phyloP scores from a whole-genome alignment of 1,284 basidiomycete species.

The Caloboletus firmus region DNA sequence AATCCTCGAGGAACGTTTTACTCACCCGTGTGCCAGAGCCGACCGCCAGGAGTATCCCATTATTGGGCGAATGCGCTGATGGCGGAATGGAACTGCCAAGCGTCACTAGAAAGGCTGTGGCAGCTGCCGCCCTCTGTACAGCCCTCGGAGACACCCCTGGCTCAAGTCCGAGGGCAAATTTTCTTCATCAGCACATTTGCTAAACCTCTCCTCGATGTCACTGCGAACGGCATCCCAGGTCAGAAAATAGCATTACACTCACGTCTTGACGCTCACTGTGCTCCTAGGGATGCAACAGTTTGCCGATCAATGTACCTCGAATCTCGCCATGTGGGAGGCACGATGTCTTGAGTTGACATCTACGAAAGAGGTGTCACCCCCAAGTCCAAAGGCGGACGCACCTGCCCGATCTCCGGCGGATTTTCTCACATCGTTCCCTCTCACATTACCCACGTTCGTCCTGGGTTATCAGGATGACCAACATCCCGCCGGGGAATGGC shows the following conservation, averaged over 20 bases:
- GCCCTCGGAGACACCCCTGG: constrained; percentile 61
- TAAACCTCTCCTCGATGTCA: constrained; percentile 78
- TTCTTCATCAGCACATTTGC: constrained; percentile 85
- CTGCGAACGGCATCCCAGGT: constrained; percentile 74
- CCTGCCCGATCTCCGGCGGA: constrained; percentile 48
- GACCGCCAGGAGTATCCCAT: constrained; percentile 86
- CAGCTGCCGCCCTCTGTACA: constrained; percentile 74
- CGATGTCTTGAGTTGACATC: constrained; percentile 45
- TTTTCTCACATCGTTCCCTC: constrained; percentile 59
- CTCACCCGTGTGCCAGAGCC: constrained; percentile 55
- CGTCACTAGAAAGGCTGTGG: constrained; percentile 75
- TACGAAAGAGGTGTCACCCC: constrained; percentile 10
- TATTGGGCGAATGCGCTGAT: constrained; percentile 88
- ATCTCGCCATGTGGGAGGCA: constrained; percentile 65
- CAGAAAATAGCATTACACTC: constrained; percentile 4
- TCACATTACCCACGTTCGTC: constrained; percentile 50
- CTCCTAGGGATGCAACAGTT: constrained; percentile 61
- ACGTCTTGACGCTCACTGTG: constrained; percentile 14
- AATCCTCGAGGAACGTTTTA: constrained; percentile 6
- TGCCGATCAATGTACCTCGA: constrained; percentile 61
- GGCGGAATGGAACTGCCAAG: constrained; percentile 88
- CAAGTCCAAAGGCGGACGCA: constrained; percentile 3
- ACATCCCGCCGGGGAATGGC: constrained; percentile 30
- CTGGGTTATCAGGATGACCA: constrained; percentile 29
- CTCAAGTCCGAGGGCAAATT: constrained; percentile 84